Conservation (phyloP, 805 yeast species). For the Blastobotrys robertii region DNA sequence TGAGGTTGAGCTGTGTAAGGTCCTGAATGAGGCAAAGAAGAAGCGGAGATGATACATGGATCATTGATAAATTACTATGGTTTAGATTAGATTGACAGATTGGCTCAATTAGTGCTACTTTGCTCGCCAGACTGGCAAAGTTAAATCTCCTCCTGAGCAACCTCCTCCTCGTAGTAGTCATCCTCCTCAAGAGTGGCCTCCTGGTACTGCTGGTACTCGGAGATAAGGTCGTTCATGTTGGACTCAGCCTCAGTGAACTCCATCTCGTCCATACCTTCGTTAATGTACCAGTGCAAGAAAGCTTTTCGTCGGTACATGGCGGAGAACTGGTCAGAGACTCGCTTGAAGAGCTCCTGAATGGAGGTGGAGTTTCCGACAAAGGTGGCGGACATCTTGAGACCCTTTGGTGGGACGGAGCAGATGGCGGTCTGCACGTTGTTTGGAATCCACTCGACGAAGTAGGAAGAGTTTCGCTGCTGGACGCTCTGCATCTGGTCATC, state of each 20-base stretch:
- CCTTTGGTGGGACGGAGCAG: slow-evolving; percentile 86
- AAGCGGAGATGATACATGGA: too few species aligned
- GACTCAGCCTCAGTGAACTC: slow-evolving; percentile 94
- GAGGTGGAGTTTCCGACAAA: slow-evolving; percentile 92
- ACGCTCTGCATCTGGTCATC: slow-evolving; percentile 89
- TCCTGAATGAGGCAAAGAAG: slow-evolving; percentile 1
- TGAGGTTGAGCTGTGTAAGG: slow-evolving; percentile 26
- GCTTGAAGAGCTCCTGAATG: slow-evolving; percentile 82
- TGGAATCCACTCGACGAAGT: slow-evolving; percentile 95
- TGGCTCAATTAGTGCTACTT: too few species aligned
- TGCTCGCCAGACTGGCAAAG: too few species aligned
- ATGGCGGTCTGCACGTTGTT: slow-evolving; percentile 93
- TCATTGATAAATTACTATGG: background rate
- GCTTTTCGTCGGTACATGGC: slow-evolving; percentile 93
- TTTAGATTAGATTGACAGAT: too few species aligned
- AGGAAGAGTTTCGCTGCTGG: slow-evolving; percentile 71
- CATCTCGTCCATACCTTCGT: slow-evolving; percentile 94
- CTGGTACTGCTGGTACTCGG: slow-evolving; percentile 91
- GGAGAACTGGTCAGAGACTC: slow-evolving; percentile 84
- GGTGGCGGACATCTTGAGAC: slow-evolving; percentile 80
- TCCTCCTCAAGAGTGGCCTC: slow-evolving; percentile 75
- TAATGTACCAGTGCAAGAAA: slow-evolving; percentile 92
- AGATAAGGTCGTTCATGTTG: slow-evolving; percentile 81
- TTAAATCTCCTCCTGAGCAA: slow-evolving; percentile 5
- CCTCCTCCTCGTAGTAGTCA: slow-evolving; percentile 35